Conservation (phyloP, 768 basidiomycete genomes). For the Naganishia kalamii region DNA sequence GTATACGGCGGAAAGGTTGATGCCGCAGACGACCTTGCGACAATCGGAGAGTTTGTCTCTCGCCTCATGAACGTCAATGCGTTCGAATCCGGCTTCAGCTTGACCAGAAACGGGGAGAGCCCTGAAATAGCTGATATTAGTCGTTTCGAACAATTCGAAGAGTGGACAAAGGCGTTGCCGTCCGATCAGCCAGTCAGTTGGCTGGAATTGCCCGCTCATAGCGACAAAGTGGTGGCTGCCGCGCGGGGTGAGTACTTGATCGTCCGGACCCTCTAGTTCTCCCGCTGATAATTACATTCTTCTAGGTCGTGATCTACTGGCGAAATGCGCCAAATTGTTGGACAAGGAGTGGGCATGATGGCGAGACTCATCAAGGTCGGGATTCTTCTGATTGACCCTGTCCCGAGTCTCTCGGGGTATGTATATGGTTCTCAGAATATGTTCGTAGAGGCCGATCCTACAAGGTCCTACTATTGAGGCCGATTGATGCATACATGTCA, state of each 20-base stretch:
- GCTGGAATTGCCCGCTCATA: conserved; percentile 86
- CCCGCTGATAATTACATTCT: not conserved
- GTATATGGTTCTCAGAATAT: too few relatives aligned
- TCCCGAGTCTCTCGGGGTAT: too few relatives aligned
- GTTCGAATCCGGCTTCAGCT: conserved; percentile 87
- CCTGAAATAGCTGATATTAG: conserved; percentile 55
- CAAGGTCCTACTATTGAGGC: too few relatives aligned
- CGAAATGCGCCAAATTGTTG: not conserved
- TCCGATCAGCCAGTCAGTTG: conserved; percentile 91
- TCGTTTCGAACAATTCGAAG: conserved; percentile 86
- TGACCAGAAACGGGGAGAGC: conserved; percentile 57
- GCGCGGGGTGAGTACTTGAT: conserved; percentile 63
- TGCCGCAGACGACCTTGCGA: conserved; percentile 88
- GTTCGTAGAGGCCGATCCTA: too few relatives aligned
- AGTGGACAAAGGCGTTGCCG: conserved; percentile 81
- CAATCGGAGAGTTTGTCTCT: conserved; percentile 89
- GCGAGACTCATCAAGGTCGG: not conserved
- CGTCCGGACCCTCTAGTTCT: not conserved
- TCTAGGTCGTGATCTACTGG: not conserved
- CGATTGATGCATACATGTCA: too few relatives aligned
- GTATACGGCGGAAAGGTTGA: conserved; percentile 92
- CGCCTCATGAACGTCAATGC: conserved; percentile 76
- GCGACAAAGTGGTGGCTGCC: conserved; percentile 83
- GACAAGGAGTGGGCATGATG: not conserved
- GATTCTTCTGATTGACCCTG: too few relatives aligned